Conservation (phyloP, 345 rosid genomes). For the Eucalyptus victrix region DNA sequence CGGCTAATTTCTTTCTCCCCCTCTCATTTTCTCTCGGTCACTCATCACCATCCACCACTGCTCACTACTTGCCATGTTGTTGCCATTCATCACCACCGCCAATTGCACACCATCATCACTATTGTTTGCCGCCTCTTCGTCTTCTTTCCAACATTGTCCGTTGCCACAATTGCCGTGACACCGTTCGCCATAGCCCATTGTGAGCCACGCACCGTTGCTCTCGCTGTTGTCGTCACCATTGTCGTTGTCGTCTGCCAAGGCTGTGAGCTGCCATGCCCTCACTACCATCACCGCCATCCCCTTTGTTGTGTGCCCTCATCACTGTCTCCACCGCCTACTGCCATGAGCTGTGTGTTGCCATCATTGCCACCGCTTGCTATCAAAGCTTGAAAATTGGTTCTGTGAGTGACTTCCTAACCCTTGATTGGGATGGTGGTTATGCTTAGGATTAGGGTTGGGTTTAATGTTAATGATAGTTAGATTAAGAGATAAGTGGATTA, state of each 20-base stretch:
- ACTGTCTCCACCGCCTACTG: rapidly evolving
- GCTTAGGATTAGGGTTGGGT: too few relatives aligned
- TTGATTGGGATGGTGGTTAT: too few relatives aligned
- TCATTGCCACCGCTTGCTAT: rapidly evolving
- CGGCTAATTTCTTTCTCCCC: too few relatives aligned
- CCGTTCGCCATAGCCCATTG: rapidly evolving
- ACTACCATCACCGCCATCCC: rapidly evolving
- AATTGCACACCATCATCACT: too few relatives aligned
- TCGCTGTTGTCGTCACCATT: rapidly evolving
- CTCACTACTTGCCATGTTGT: rapidly evolving
- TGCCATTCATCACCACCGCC: too few relatives aligned
- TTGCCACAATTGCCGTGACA: rapidly evolving
- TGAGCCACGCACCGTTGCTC: rapidly evolving
- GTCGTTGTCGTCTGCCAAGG: rapidly evolving
- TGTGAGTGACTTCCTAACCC: too few relatives aligned
- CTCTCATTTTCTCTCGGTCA: too few relatives aligned
- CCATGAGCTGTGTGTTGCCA: rapidly evolving
- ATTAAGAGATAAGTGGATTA: too few relatives aligned
- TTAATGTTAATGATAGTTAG: too few relatives aligned
- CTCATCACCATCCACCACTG: rapidly evolving
- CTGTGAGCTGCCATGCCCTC: too few relatives aligned
- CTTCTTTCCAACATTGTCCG: rapidly evolving
- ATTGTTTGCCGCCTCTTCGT: rapidly evolving
- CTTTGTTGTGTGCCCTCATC: rapidly evolving
- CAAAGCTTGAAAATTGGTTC: rapidly evolving